Evolutionary conservation across 768 basidiomycete genomes (phyloP), one percentile per base, ranked within the genome.

Genomic region (Tylopilus cervinicoccineus): DNA sequence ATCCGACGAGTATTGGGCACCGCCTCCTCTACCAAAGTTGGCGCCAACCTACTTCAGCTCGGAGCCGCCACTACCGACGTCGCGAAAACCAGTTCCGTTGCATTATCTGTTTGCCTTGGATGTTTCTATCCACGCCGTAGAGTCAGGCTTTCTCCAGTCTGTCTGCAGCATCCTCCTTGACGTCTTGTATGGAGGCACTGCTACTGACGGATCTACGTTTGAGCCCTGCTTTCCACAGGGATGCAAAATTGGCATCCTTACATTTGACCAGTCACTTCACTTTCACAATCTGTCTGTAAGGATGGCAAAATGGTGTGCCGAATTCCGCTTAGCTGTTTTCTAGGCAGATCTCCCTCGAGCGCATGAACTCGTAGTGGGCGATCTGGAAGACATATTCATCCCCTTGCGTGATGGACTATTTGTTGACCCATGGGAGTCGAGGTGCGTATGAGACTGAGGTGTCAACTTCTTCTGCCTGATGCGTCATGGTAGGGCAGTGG

Each of bases 321-420:
- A 43, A 49, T 48, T 47, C 32, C 50, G 28, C 63, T 63, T 43
- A 66, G 50, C 45, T 40, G 39, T 29, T 52, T 45, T 40, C 51
- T 52, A 77, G 74, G 68, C 72, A 59, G 71, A 78, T 62, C 64
- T 70, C 23, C 69, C 67, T 29, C 70, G 74, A 56, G 75, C 80
- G 2, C 75, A 76, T 29, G 86, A 94, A 75, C 73, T 94, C 37
- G 79, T 98, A 37, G 78, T 97, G 9, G 72, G 88, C 1, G 96
- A 98, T 62, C 69, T 98, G 31, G 86, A 92, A n/a, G 96, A 99
- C 46, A 83, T 93, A 17, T 98, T 94, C 67, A 67, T 88, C 2
- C 96, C 96, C 0, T 64, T 92, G 20, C 72, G 72, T 17, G 69
- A 74, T 6, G 86, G 84, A 3, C 72, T 94, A 33, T 88, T 97